These are phyloP conservation scores for Ophiostoma quercus DNA, from an alignment of 2,329 filamentous ascomycete species.

Conservation along the genomic window DNA sequence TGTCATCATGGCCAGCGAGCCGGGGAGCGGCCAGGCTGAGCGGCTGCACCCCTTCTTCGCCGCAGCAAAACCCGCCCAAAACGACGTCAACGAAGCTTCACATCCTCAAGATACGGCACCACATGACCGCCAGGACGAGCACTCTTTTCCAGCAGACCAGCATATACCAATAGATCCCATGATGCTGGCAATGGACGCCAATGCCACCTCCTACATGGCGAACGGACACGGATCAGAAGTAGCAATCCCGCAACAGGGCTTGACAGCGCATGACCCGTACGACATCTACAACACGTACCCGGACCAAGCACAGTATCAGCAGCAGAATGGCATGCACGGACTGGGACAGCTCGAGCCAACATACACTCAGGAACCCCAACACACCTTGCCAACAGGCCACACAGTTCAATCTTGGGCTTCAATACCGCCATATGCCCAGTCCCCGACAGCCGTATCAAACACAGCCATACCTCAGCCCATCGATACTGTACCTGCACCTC, in stretches of 20 bases:
- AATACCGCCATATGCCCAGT: background rate
- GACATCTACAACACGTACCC: background rate
- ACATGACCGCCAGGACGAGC: background rate
- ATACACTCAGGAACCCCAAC: background rate
- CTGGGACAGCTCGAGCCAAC: background rate
- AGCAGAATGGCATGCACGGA: background rate
- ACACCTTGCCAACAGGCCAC: background rate
- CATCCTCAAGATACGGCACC: background rate
- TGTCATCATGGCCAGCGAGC: constrained; percentile 43
- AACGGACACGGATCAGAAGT: background rate
- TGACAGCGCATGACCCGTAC: background rate
- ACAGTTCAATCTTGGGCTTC: background rate
- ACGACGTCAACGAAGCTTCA: background rate
- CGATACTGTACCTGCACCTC: background rate
- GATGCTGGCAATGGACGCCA: background rate
- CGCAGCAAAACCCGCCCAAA: constrained; percentile 29
- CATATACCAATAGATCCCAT: background rate
- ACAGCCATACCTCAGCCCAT: background rate
- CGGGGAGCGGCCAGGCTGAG: constrained; percentile 34
- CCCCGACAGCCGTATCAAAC: background rate
- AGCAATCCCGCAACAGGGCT: background rate
- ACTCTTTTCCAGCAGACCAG: constrained; percentile 18
- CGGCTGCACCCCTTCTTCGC: constrained; percentile 55
- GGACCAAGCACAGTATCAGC: background rate
- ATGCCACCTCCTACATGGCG: background rate